A percentile compares a stretch with the other conserved stretches of the same genome.
phyloP scores from a whole-genome alignment of 2,329 filamentous ascomycete genomes.

The Alternaria triticina region DNA sequence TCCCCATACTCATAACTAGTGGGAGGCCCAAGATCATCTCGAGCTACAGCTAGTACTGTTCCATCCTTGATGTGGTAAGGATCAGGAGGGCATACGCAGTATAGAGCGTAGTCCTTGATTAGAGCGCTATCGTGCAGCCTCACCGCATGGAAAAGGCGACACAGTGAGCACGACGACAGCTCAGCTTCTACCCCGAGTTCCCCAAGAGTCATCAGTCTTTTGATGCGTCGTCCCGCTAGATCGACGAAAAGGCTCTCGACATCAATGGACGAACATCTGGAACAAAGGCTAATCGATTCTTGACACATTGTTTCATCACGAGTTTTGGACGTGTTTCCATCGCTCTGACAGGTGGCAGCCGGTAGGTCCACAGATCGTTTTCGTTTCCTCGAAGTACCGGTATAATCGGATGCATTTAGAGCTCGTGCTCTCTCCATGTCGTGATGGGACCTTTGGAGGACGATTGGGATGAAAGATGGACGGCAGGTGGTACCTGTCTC shows the following conservation, averaged over 20 bases:
- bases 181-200: not conserved
- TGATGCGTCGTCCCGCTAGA: fast-evolving
- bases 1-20: not conserved
- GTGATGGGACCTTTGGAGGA: not conserved
- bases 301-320: not conserved
- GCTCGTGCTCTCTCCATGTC: not conserved
- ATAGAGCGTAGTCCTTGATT: not conserved
- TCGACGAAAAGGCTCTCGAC: not conserved
- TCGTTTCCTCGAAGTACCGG: not conserved
- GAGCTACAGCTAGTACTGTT: not conserved
- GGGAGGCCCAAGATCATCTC: not conserved
- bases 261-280: not conserved
- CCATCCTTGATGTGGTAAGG: fast-evolving
- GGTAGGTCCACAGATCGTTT: not conserved
- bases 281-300: not conserved
- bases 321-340: not conserved
- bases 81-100: fast-evolving
- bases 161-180: not conserved
- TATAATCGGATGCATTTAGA: no score
- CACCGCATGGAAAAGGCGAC: not conserved
- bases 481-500: not conserved
- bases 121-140: fast-evolving
- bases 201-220: not conserved
- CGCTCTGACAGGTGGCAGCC: not conserved
- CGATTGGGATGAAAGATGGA: not conserved